These are phyloP conservation scores for Cystobasidium slooffiae DNA, from an alignment of 1,284 basidiomycete genomes.

Conservation along the genomic window DNA sequence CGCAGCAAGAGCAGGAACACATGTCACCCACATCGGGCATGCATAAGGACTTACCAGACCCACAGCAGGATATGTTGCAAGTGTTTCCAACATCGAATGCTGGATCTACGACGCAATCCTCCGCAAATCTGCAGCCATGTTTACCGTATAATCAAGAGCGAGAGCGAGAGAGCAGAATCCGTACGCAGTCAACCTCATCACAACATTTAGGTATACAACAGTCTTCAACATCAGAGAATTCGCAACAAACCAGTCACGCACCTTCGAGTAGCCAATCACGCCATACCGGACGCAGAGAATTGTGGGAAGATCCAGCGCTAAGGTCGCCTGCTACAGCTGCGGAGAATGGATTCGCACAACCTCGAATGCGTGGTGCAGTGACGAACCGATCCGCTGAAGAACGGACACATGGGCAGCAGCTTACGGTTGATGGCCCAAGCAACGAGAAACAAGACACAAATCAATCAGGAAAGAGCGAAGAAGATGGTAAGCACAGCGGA, in stretches of 20 bases:
- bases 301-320: constrained; percentile 1
- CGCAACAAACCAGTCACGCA: not conserved
- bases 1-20: not conserved
- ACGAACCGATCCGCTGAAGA: not conserved
- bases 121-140: not conserved
- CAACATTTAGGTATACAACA: not conserved
- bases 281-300: not conserved
- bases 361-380: not conserved
- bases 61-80: too few relatives aligned
- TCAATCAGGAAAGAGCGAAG: not conserved
- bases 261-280: not conserved
- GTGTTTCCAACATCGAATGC: not conserved
- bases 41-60: too few relatives aligned
- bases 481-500: not conserved
- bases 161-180: not conserved
- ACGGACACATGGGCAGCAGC: not conserved
- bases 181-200: not conserved
- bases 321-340: not conserved
- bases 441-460: not conserved
- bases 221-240: not conserved
- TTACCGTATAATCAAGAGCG: not conserved
- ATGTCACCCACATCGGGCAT: not conserved
- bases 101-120: not conserved
- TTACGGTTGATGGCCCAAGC: not conserved
- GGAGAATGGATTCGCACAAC: not conserved